Percentiles rank a stretch among this genome's conserved stretches.
Evolutionary conservation across 179 eudicot genomes (phyloP).

Genomic region (Nepenthes alata): DNA sequence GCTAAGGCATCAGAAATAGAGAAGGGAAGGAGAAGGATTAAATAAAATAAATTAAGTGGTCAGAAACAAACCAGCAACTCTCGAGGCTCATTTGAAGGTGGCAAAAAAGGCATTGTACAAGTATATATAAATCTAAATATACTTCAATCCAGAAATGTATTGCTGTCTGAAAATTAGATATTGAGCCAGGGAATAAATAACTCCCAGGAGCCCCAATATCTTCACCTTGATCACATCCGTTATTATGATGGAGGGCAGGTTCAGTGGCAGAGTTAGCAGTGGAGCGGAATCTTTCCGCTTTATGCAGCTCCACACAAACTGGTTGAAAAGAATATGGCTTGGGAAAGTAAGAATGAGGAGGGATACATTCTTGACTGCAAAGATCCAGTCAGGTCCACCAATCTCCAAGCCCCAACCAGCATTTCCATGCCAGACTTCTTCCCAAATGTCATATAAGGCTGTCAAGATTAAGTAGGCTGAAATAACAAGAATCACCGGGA

Average conservation of each 20-base stretch:
- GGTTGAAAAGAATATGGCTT: conserved; percentile 82
- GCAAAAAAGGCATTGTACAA: conserved; percentile 8
- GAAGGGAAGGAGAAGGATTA: no score
- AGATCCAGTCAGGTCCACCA: conserved; percentile 88
- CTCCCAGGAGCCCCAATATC: conserved; percentile 81
- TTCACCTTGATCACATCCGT: conserved; percentile 79
- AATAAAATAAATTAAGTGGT: conserved; percentile 1
- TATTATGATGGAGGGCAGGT: conserved; percentile 68
- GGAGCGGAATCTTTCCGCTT: conserved; percentile 67
- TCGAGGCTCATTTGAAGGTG: conserved; percentile 6
- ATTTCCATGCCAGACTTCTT: conserved; percentile 86
- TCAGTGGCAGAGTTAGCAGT: conserved; percentile 71
- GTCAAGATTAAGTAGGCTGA: conserved; percentile 68
- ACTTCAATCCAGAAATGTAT: conserved; percentile 83
- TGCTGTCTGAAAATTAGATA: conserved; percentile 89
- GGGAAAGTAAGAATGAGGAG: conserved; percentile 83
- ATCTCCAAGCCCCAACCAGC: conserved; percentile 85
- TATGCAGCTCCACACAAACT: conserved; percentile 79
- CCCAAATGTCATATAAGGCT: conserved; percentile 71
- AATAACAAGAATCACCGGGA: conserved; percentile 75
- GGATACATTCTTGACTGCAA: conserved; percentile 83
- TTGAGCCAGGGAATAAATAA: conserved; percentile 82
- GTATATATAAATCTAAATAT: conserved; percentile 40
- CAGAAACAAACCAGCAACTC: conserved; percentile 13
- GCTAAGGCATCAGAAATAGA: no score